Evolutionary conservation across 129 eudicot species (phyloP).

Genomic region (Sambucus nigra): DNA sequence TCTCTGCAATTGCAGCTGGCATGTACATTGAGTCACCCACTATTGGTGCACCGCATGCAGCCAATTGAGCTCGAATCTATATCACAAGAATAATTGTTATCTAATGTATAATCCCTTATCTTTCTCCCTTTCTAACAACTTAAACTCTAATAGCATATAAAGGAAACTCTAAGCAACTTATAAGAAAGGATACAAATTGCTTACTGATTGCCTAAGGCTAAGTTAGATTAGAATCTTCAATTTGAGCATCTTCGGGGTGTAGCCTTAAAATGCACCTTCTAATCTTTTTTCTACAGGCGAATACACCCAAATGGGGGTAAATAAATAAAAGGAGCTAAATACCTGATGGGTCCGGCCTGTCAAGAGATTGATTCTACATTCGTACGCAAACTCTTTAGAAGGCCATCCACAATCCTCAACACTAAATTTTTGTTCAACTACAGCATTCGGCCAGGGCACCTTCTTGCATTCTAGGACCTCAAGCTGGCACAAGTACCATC

Average conservation of each 20-base stretch:
- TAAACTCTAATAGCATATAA: conserved; percentile 3
- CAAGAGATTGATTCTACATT: conserved; percentile 81
- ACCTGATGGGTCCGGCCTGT: conserved; percentile 99
- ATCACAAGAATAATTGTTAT: conserved; percentile 1
- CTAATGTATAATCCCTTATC: neutral
- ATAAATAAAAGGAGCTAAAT: conserved; percentile 1
- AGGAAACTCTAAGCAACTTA: neutral
- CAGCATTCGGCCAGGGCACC: conserved; percentile 73
- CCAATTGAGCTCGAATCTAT: conserved; percentile 92
- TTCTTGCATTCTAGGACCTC: conserved; percentile 84
- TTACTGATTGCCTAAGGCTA: neutral
- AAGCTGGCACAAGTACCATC: conserved; percentile 83
- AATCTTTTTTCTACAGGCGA: no score
- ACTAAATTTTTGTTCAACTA: conserved; percentile 25
- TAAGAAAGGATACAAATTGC: neutral
- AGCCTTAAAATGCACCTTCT: no score
- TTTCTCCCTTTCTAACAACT: neutral
- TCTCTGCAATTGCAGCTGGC: conserved; percentile 71
- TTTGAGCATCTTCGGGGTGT: no score
- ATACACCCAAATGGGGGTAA: no score
- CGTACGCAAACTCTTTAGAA: conserved; percentile 59
- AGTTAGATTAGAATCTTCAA: neutral
- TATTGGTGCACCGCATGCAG: conserved; percentile 83
- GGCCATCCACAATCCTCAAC: conserved; percentile 83
- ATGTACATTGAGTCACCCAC: conserved; percentile 94